Percentiles rank a stretch among this genome's conserved stretches.
These are phyloP conservation scores for Drechslerella coelobrocha DNA, from an alignment of 2,329 filamentous ascomycete genomes.

Conservation along the genomic window DNA sequence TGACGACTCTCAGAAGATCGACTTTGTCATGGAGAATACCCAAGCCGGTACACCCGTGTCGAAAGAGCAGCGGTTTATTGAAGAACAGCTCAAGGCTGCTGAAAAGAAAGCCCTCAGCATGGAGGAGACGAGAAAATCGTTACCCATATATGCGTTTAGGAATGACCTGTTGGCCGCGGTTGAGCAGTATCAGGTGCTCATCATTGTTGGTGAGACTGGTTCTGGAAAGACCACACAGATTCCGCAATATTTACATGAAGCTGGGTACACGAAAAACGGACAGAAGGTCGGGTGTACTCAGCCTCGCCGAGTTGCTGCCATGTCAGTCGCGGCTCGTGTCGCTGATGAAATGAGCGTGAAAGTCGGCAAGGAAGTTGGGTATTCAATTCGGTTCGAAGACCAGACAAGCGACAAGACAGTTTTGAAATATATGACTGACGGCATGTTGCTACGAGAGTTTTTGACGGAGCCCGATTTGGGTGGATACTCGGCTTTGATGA, in stretches of 20 bases:
- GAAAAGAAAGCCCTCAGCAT: conserved; percentile 88
- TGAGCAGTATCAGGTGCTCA: conserved; percentile 82
- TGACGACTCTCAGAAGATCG: conserved; percentile 85
- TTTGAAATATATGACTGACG: conserved; percentile 96
- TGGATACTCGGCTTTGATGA: conserved; percentile 87
- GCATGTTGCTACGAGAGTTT: conserved; percentile 89
- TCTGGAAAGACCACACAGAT: conserved; percentile 95
- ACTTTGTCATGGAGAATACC: conserved; percentile 79
- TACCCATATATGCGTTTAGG: conserved; percentile 88
- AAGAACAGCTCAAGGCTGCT: conserved; percentile 83
- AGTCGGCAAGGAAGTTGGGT: conserved; percentile 89
- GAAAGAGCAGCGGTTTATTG: conserved; percentile 78
- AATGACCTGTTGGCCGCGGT: conserved; percentile 86
- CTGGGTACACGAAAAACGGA: conserved; percentile 82
- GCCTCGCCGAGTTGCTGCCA: conserved; percentile 90
- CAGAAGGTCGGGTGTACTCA: conserved; percentile 92
- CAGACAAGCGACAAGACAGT: conserved; percentile 88
- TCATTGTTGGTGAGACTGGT: conserved; percentile 93
- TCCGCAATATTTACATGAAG: conserved; percentile 90
- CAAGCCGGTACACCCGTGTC: conserved; percentile 74
- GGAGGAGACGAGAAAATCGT: conserved; percentile 84
- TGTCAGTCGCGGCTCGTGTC: conserved; percentile 96
- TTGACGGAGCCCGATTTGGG: conserved; percentile 84
- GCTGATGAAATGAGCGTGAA: conserved; percentile 92
- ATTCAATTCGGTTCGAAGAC: conserved; percentile 93